Percentiles rank a stretch among this genome's conserved stretches.
These are phyloP conservation scores for Capsicum chinense DNA, from an alignment of 257 asterid genomes.

Conservation along the genomic window DNA sequence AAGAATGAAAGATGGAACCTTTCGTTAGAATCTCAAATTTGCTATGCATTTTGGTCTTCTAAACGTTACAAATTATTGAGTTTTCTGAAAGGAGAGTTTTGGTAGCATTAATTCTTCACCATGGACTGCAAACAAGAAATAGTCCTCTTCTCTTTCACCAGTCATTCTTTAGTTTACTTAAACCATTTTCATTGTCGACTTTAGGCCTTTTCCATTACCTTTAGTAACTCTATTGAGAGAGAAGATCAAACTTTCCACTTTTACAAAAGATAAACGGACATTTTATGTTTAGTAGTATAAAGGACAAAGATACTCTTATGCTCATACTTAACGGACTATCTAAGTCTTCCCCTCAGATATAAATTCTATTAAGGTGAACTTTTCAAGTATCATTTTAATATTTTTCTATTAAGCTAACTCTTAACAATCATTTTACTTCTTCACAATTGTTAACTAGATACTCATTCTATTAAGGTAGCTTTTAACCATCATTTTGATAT, in stretches of 20 bases:
- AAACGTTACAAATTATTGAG: background rate
- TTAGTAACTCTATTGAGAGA: background rate
- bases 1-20: background rate
- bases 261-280: background rate
- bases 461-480: background rate
- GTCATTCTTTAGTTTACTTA: background rate
- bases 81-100: background rate
- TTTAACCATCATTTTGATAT: background rate
- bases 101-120: constrained; percentile 4
- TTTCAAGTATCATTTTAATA: background rate
- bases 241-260: background rate
- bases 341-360: background rate
- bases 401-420: background rate
- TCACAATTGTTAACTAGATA: too few relatives aligned
- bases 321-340: background rate
- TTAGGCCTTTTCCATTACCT: background rate
- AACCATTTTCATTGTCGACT: background rate
- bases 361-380: background rate
- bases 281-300: background rate
- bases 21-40: background rate
- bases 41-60: background rate
- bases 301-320: background rate
- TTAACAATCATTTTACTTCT: too few relatives aligned
- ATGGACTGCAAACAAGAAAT: background rate
- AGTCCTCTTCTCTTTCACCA: background rate